Evolutionary conservation across 257 asterid genomes (phyloP).

Genomic region (Gentiana dahurica): DNA sequence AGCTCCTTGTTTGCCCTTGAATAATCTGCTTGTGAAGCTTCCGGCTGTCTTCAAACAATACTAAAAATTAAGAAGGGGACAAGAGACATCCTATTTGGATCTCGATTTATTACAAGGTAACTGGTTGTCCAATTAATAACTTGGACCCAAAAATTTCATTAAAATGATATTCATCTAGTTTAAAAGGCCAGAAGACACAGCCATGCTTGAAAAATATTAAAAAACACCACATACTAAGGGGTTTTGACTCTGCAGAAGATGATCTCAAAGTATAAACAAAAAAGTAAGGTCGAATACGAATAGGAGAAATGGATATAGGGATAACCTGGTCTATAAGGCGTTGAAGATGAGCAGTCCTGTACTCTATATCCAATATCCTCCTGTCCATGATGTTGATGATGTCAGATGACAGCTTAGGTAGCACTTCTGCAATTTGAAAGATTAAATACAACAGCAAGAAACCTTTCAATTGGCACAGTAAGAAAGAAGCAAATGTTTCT

Average conservation of each 20-base stretch:
- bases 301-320: background rate
- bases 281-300: background rate
- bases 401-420: constrained; percentile 56
- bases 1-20: constrained; percentile 80
- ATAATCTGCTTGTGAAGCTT: constrained; percentile 57
- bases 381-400: constrained; percentile 76
- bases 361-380: constrained; percentile 51
- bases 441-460: background rate
- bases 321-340: constrained; percentile 46
- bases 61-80: constrained; percentile 8
- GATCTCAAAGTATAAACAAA: no score
- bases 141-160: no score
- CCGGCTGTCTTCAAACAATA: constrained; percentile 55
- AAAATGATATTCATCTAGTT: no score
- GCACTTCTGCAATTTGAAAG: constrained; percentile 18
- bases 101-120: no score
- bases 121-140: no score
- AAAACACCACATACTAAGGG: no score
- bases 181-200: no score
- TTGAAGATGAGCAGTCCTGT: constrained; percentile 50
- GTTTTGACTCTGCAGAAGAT: no score
- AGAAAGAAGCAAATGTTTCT: no score
- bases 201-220: no score
- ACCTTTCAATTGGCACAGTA: no score
- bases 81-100: background rate